Percentiles rank a stretch among this genome's conserved stretches.
These are phyloP conservation scores for Ganoderma sp. DNA, from an alignment of 1,284 basidiomycete species.

Conservation along the genomic window DNA sequence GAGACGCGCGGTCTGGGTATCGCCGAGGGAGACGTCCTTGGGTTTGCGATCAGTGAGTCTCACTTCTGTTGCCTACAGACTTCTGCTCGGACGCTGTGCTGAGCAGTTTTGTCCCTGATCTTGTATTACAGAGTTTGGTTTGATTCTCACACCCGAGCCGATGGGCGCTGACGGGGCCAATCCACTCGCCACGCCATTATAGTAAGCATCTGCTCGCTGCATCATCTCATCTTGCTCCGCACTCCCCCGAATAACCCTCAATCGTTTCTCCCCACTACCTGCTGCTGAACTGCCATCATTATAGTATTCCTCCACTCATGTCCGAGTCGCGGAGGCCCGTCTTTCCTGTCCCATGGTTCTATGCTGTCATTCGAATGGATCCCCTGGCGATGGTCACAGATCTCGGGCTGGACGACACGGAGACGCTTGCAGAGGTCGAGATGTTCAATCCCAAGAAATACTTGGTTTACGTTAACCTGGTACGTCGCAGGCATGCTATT, in stretches of 20 bases:
- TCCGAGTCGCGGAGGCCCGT: too few species aligned
- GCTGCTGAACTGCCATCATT: too few species aligned
- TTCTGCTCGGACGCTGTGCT: background rate
- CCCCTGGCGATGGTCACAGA: constrained; percentile 13
- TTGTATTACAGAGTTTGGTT: constrained; percentile 43
- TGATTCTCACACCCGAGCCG: too few species aligned
- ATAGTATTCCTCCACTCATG: too few species aligned
- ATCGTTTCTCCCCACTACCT: too few species aligned
- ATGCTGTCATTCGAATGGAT: constrained; percentile 11
- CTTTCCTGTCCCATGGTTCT: background rate
- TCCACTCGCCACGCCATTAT: too few species aligned
- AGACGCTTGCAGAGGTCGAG: background rate
- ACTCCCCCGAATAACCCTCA: too few species aligned
- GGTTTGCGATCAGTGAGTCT: constrained; percentile 47
- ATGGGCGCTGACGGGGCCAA: too few species aligned
- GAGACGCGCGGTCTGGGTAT: constrained; percentile 49
- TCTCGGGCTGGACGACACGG: background rate
- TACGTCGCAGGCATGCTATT: background rate
- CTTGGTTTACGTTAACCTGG: constrained; percentile 11
- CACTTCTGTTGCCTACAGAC: constrained; percentile 3
- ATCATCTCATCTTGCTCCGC: too few species aligned
- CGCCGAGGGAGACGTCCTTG: constrained; percentile 52
- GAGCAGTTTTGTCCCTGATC: too few species aligned
- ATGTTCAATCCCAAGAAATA: constrained; percentile 11
- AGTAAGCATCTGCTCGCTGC: too few species aligned